Base-by-base conservation (phyloP, 805 yeast genomes). In the Wickerhamomyces sydowiorum region DNA sequence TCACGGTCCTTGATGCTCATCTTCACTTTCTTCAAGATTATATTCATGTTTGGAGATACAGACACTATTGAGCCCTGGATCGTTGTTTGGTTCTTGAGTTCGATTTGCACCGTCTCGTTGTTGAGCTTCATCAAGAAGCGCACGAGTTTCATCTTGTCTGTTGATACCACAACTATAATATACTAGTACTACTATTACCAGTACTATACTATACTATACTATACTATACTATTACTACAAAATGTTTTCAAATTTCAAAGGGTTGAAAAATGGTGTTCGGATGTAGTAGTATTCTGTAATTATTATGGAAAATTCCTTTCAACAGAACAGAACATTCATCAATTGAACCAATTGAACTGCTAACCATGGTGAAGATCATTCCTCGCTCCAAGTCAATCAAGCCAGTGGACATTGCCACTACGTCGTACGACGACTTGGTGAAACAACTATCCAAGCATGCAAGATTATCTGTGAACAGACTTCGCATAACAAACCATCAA, bases 41-140 rank as follows among this genome's bases (percentile, higher is more conserved):
- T 80, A 62, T 90, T 90, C 98, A 90, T 90, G 48, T 85, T 76
- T 22, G 96, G 96, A 3, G 96, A 73, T 32, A 93, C 96, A 7
- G 89, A 78, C 32, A 84, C 78, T 21, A 91, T 69, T 13, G 90
- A 86, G 0, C 98, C 98, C 53, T 85, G 77, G 6, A 91, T 76
- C 5, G 86, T 73, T 5, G 91, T 86, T 31, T 97, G 97, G 62
- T 91, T 88, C 61, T 90, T 91, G 56, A 91, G 69, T 60, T 90
- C 98, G 17, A 90, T 85, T 40, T 91, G 89, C 2, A 91, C 91
- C 39, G 88, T 81, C 64, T 89, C 97, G 43, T 83, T 81, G 30
- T 82, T 77, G 55, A 91, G 68, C 56, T 88, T 89, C 86, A 86
- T 86, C 46, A 91, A 67, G 60, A 91, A 89, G 46, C 75, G 25